Evolutionary conservation across 331 rosid genomes (phyloP).

Genomic region (Dryas integrifolia): DNA sequence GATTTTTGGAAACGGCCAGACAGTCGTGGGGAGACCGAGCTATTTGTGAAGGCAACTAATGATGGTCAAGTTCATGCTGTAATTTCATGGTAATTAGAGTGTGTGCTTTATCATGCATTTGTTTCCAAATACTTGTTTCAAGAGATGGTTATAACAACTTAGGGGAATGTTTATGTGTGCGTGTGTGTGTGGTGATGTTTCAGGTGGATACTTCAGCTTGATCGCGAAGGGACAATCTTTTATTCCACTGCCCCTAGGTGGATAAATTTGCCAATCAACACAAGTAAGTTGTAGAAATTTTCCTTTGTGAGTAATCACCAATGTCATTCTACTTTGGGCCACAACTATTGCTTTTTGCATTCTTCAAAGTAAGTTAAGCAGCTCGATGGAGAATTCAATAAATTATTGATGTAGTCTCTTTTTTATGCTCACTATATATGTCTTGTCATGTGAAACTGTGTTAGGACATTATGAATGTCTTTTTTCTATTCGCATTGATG

Average conservation of each 20-base stretch:
- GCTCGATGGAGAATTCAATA: neutral
- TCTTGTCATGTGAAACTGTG: neutral
- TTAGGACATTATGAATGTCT: neutral
- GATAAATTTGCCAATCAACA: constrained; percentile 44
- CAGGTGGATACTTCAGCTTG: constrained; percentile 97
- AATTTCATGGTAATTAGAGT: constrained; percentile 68
- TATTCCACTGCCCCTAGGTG: constrained; percentile 91
- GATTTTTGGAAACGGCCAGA: constrained; percentile 98
- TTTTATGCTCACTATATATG: neutral
- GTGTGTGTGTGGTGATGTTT: neutral
- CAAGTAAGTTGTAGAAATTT: constrained; percentile 39
- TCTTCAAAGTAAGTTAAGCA: constrained; percentile 7
- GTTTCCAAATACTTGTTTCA: neutral
- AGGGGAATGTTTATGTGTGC: neutral
- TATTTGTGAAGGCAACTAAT: constrained; percentile 55
- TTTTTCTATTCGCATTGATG: neutral
- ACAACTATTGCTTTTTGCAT: neutral
- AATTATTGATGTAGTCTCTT: neutral
- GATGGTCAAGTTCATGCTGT: constrained; percentile 77
- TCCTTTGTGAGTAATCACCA: constrained; percentile 5
- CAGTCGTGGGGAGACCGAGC: constrained; percentile 58
- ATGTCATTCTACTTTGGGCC: neutral
- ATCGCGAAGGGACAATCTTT: constrained; percentile 70
- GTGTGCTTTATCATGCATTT: constrained; percentile 12
- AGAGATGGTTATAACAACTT: constrained; percentile 12